Conservation (phyloP, 2,329 filamentous ascomycete genomes). For the Colletotrichum chlorophyti region DNA sequence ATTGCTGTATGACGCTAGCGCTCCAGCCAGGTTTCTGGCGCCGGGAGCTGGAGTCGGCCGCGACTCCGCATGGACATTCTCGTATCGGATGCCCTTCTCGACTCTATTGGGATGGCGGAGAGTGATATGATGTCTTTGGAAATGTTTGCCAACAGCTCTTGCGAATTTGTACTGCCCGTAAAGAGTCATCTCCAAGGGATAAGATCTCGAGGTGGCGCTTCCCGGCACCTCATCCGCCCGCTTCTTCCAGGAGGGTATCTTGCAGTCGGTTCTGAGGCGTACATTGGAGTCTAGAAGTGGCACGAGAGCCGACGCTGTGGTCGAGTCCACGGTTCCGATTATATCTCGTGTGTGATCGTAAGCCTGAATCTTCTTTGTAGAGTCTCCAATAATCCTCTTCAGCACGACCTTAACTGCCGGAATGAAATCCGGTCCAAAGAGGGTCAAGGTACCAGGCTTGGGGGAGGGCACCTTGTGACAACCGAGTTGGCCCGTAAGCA, state of each 20-base stretch:
- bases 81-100: conserved; percentile 72
- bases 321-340: conserved; percentile 78
- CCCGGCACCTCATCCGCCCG: conserved; percentile 70
- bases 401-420: conserved; percentile 78
- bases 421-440: conserved; percentile 68
- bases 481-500: conserved; percentile 72
- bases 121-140: conserved; percentile 71
- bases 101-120: conserved; percentile 59
- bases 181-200: conserved; percentile 75
- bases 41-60: conserved; percentile 43
- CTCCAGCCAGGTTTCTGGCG: conserved; percentile 33
- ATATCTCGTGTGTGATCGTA: conserved; percentile 73
- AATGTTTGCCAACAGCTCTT: conserved; percentile 68
- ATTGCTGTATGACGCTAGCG: conserved; percentile 19
- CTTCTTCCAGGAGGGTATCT: conserved; percentile 72
- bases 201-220: conserved; percentile 63
- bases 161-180: conserved; percentile 77
- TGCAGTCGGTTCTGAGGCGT: conserved; percentile 74
- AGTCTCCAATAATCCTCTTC: conserved; percentile 62
- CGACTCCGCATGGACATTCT: conserved; percentile 75
- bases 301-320: conserved; percentile 70
- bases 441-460: conserved; percentile 66
- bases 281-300: conserved; percentile 74
- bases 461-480: conserved; percentile 73
- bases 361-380: conserved; percentile 70